phyloP scores from a whole-genome alignment of 345 rosid genomes.

The Citrus inodora region DNA sequence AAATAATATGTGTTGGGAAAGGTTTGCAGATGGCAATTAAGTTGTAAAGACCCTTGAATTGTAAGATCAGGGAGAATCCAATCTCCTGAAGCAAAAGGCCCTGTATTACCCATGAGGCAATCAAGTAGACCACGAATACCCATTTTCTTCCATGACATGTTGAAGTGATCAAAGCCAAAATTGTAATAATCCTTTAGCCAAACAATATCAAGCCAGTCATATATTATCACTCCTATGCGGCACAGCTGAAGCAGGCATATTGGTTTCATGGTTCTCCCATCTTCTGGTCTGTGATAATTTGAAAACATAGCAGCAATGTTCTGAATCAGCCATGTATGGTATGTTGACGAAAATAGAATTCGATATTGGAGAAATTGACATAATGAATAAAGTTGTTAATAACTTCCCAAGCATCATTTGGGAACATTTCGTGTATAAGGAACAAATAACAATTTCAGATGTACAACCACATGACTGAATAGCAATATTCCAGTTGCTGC shows the following conservation, averaged over 20 bases:
- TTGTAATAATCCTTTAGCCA: slow-evolving; percentile 85
- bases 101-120: slow-evolving; percentile 67
- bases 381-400: neutral
- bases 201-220: slow-evolving; percentile 90
- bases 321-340: neutral
- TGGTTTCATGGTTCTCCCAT: slow-evolving; percentile 71
- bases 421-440: neutral
- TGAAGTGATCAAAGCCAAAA: slow-evolving; percentile 92
- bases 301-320: neutral
- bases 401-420: neutral
- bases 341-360: neutral
- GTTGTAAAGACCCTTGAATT: slow-evolving; percentile 68
- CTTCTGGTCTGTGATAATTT: slow-evolving; percentile 61
- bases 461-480: neutral
- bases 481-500: neutral
- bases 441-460: neutral
- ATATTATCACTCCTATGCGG: slow-evolving; percentile 75
- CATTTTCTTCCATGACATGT: slow-evolving; percentile 69
- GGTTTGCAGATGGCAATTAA: slow-evolving; percentile 57
- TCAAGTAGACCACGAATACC: slow-evolving; percentile 70
- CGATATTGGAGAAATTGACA: neutral
- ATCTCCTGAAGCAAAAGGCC: slow-evolving; percentile 81
- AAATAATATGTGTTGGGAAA: slow-evolving; percentile 83
- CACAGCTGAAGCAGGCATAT: slow-evolving; percentile 76
- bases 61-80: slow-evolving; percentile 98